Conservation (phyloP, 1,284 basidiomycete genomes). For the Pseudozyma sp. region DNA sequence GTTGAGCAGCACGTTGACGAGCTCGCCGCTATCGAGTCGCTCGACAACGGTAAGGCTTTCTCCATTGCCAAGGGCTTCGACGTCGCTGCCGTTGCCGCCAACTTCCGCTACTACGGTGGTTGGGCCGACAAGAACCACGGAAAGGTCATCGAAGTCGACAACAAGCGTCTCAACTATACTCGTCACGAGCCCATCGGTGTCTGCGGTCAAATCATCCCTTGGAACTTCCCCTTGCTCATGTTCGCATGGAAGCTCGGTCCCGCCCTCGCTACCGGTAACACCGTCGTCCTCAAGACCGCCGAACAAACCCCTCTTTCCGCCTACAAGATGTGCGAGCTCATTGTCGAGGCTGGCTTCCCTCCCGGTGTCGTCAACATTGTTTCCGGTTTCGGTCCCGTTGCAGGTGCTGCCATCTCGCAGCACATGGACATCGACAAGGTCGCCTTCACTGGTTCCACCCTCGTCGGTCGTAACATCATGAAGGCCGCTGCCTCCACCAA, state of each 20-base stretch:
- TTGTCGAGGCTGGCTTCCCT: conserved; percentile 85
- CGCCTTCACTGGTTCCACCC: conserved; percentile 74
- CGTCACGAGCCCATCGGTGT: conserved; percentile 95
- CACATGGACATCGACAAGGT: conserved; percentile 79
- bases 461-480: conserved; percentile 80
- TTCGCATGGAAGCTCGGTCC: conserved; percentile 73
- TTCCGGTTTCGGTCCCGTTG: conserved; percentile 82
- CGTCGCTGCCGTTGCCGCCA: conserved; percentile 76
- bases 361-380: conserved; percentile 78
- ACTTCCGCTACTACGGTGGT: conserved; percentile 76
- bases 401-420: conserved; percentile 76
- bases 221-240: conserved; percentile 78
- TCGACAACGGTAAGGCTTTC: conserved; percentile 86
- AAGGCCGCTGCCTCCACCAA: conserved; percentile 85
- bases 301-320: conserved; percentile 79
- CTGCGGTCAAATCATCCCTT: conserved; percentile 70
- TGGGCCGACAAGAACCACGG: conserved; percentile 84
- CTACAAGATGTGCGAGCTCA: conserved; percentile 79
- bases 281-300: conserved; percentile 75
- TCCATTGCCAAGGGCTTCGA: conserved; percentile 77
- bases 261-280: conserved; percentile 70
- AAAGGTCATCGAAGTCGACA: conserved; percentile 83
- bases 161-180: conserved; percentile 76
- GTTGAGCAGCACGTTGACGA: conserved; percentile 80
- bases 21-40: conserved; percentile 71